phyloP scores from a whole-genome alignment of 192 early-diverging fungal species.

The Coemansia furcata region DNA sequence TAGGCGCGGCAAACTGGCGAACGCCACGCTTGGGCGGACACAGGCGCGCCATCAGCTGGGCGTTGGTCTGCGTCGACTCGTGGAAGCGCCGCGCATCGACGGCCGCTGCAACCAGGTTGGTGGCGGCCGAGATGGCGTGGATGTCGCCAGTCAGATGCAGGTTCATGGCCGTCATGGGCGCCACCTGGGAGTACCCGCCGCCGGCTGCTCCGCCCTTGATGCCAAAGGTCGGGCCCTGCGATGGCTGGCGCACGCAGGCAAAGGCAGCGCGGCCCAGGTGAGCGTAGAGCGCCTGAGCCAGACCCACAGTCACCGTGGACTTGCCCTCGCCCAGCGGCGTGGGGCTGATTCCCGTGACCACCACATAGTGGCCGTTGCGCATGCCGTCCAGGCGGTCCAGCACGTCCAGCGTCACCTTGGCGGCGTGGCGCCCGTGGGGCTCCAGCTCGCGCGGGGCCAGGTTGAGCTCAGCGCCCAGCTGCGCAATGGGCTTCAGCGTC shows the following conservation, averaged over 20 bases:
- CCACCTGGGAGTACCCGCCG: slow-evolving; percentile 98
- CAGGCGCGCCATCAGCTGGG: slow-evolving; percentile 84
- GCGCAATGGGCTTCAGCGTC: slow-evolving; percentile 63
- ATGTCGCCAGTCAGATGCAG: slow-evolving; percentile 98
- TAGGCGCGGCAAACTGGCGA: slow-evolving; percentile 78
- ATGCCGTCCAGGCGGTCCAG: slow-evolving; percentile 78
- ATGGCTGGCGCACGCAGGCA: slow-evolving; percentile 98
- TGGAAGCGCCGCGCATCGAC: slow-evolving; percentile 99
- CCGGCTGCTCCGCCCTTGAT: slow-evolving; percentile 99
- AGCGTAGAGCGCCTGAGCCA: slow-evolving; percentile 94
- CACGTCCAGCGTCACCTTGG: slow-evolving; percentile 83
- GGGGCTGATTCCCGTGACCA: slow-evolving; percentile 97
- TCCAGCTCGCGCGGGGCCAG: slow-evolving; percentile 76
- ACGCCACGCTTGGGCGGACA: slow-evolving; percentile 84
- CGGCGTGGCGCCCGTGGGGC: slow-evolving; percentile 83
- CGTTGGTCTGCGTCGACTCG: slow-evolving; percentile 70
- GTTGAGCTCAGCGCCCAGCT: slow-evolving; percentile 83
- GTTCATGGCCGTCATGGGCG: slow-evolving; percentile 99
- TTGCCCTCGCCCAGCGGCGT: slow-evolving; percentile 99
- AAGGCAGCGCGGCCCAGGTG: slow-evolving; percentile 84
- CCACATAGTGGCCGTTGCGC: slow-evolving; percentile 86
- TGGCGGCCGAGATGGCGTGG: slow-evolving; percentile 96
- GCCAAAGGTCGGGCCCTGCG: slow-evolving; percentile 98
- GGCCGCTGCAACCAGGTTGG: slow-evolving; percentile 95
- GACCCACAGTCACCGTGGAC: slow-evolving; percentile 94